These are phyloP conservation scores for Eimeria acervulina DNA, from an alignment of 169 alveolate species.

Conservation along the genomic window DNA sequence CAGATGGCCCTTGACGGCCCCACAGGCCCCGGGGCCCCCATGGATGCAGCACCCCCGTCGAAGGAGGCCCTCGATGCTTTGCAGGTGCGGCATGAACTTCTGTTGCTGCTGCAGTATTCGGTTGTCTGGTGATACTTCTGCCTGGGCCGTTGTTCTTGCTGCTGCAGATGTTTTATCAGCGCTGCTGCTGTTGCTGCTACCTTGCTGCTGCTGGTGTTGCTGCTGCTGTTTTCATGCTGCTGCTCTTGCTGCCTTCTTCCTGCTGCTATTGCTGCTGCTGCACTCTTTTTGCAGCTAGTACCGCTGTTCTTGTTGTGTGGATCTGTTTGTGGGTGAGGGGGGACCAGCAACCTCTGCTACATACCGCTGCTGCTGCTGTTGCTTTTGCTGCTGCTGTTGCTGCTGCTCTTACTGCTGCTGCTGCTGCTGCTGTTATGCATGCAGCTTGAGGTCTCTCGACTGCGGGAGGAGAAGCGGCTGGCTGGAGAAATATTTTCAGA, in stretches of 20 bases:
- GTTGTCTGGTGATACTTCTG: background rate
- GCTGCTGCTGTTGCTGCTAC: background rate
- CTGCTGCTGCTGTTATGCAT: conserved; percentile 6
- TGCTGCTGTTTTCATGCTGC: background rate
- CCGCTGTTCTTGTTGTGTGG: background rate
- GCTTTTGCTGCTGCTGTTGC: background rate
- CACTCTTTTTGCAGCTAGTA: background rate
- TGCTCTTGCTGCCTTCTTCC: background rate
- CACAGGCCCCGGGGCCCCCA: background rate
- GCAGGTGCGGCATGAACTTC: background rate
- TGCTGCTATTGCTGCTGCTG: background rate
- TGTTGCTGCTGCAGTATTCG: background rate
- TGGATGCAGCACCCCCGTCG: background rate
- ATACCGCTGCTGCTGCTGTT: background rate
- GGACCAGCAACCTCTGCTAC: background rate
- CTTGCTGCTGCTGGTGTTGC: background rate
- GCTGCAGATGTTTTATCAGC: background rate
- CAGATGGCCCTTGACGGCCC: background rate
- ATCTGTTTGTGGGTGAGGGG: background rate
- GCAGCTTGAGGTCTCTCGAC: conserved; percentile 4
- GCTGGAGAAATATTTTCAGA: conserved; percentile 14
- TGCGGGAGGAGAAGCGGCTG: conserved; percentile 50
- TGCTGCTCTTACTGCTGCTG: background rate
- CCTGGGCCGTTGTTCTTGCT: background rate
- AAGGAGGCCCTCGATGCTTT: conserved; percentile 18